phyloP scores from a whole-genome alignment of 768 basidiomycete genomes.

The Amanita pallidorosea region DNA sequence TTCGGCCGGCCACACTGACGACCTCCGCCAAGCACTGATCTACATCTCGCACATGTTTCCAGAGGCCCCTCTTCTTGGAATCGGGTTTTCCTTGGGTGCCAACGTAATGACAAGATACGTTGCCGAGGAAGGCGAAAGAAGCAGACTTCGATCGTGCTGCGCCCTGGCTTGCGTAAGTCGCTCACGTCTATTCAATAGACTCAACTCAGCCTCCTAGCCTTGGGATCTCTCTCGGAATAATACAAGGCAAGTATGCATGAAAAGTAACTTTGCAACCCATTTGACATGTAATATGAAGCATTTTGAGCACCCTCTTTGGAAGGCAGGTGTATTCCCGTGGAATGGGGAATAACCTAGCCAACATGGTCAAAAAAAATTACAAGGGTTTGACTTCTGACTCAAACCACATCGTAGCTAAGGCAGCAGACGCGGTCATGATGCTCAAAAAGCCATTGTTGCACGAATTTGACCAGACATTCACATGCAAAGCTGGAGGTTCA shows the following conservation, averaged over 20 bases:
- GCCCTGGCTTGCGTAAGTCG: slow-evolving; percentile 63
- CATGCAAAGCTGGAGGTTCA: slow-evolving; percentile 60
- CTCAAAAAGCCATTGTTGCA: slow-evolving; percentile 44
- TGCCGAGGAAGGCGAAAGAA: slow-evolving; percentile 65
- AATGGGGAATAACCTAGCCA: slow-evolving; percentile 67
- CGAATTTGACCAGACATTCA: slow-evolving; percentile 53
- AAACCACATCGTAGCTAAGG: slow-evolving; percentile 38
- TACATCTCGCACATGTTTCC: slow-evolving; percentile 70
- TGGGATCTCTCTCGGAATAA: slow-evolving; percentile 45
- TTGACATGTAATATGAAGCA: slow-evolving; percentile 21
- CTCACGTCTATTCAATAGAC: slow-evolving; percentile 11
- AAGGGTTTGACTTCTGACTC: slow-evolving; percentile 37
- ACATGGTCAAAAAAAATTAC: slow-evolving; percentile 42
- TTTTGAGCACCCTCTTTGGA: slow-evolving; percentile 43
- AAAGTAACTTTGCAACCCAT: background rate
- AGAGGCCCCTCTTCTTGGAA: slow-evolving; percentile 68
- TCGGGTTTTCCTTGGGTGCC: slow-evolving; percentile 92
- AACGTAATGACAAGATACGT: slow-evolving; percentile 86
- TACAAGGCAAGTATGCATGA: slow-evolving; percentile 25
- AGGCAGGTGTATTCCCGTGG: slow-evolving; percentile 64
- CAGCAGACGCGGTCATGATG: slow-evolving; percentile 30
- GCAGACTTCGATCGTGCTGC: slow-evolving; percentile 56
- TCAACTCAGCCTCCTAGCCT: slow-evolving; percentile 24
- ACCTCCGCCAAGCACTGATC: slow-evolving; percentile 72
- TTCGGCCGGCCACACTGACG: slow-evolving; percentile 84